phyloP scores from a whole-genome alignment of 106 monocot species.

The Agapanthus africanus region DNA sequence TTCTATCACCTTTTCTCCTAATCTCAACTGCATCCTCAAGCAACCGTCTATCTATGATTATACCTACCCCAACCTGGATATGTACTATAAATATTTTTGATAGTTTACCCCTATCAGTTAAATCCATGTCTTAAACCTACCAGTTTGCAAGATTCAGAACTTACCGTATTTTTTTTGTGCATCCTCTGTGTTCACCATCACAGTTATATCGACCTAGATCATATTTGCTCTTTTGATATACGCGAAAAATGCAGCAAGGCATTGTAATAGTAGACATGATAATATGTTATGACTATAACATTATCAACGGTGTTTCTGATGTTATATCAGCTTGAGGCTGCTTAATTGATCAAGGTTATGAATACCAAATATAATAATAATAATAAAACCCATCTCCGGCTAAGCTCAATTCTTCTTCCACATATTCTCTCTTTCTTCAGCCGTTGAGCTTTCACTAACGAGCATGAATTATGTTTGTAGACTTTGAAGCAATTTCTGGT shows the following conservation, averaged over 20 bases:
- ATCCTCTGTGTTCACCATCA: too few relatives aligned
- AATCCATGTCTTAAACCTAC: too few relatives aligned
- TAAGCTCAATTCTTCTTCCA: too few relatives aligned
- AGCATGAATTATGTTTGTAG: conserved; percentile 29
- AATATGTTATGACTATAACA: neutral
- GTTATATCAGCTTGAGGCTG: neutral
- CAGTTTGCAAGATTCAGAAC: too few relatives aligned
- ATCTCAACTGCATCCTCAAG: too few relatives aligned
- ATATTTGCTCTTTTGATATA: neutral
- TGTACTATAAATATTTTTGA: too few relatives aligned
- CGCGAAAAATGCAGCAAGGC: neutral
- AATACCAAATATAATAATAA: neutral
- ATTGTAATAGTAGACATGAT: neutral
- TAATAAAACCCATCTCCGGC: too few relatives aligned
- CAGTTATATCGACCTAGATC: too few relatives aligned
- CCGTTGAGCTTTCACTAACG: neutral
- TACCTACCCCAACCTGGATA: too few relatives aligned
- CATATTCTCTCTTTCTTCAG: neutral
- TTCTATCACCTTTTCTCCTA: too few relatives aligned
- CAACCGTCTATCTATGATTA: too few relatives aligned
- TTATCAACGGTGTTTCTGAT: neutral
- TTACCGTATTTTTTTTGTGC: too few relatives aligned
- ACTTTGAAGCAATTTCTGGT: conserved; percentile 76
- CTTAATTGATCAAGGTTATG: neutral
- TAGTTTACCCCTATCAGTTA: neutral